Percentiles rank a stretch among this genome's conserved stretches.
Evolutionary conservation across 116 monocot genomes (phyloP).

Genomic region (Cymodocea nodosa): DNA sequence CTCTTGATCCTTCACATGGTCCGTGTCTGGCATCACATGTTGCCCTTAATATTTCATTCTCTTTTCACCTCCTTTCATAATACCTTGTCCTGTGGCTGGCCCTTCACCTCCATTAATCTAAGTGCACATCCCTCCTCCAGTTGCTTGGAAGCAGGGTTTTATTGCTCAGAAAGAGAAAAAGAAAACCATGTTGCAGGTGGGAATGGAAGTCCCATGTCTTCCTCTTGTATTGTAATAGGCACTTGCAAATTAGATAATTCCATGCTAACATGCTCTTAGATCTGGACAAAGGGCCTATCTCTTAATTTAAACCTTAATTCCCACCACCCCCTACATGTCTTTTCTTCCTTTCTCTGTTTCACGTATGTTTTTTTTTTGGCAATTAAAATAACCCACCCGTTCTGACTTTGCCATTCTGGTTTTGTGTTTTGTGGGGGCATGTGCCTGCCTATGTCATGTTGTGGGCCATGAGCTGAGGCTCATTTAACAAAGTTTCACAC

Average conservation of each 20-base stretch:
- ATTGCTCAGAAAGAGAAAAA: neutral
- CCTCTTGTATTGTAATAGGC: neutral
- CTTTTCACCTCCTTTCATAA: constrained; percentile 1
- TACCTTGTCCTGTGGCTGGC: neutral
- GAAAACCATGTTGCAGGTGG: neutral
- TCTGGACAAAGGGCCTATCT: constrained; percentile 1
- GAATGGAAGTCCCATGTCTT: constrained; percentile 4
- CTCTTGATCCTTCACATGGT: constrained; percentile 5
- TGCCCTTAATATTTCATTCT: constrained; percentile 8
- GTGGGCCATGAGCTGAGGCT: constrained; percentile 3
- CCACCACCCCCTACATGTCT: neutral
- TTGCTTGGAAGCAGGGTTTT: neutral
- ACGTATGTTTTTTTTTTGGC: neutral
- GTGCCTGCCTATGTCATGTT: neutral
- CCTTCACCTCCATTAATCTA: neutral
- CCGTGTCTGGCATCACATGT: constrained; percentile 8
- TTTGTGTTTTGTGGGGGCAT: neutral
- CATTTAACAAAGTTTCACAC: neutral
- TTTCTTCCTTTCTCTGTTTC: neutral
- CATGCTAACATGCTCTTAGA: constrained; percentile 9
- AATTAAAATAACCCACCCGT: neutral
- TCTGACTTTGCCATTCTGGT: neutral
- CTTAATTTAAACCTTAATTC: neutral
- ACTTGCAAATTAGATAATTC: constrained; percentile 1
- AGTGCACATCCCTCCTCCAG: neutral